Evolutionary conservation across 2,329 filamentous ascomycete genomes (phyloP), one percentile per base, ranked within the genome.

Genomic region (Cladosporium halotolerans): DNA sequence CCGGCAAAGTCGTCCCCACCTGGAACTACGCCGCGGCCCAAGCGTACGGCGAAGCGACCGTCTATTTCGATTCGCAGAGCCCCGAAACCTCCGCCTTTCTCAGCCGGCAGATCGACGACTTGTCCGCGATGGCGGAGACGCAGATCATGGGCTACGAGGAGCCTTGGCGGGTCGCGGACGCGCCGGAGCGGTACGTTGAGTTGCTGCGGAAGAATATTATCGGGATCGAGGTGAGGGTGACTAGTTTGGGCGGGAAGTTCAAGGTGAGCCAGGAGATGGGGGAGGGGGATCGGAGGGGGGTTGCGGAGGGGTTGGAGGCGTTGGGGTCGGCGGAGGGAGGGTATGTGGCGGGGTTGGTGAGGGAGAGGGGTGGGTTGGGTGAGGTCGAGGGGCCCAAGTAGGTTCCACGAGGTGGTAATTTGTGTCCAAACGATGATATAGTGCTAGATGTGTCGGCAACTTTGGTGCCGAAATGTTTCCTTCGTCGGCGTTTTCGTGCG

Each of bases 261-360:
- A 85, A 86, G 71, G 83, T 84, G 82, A 84, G 79, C 58, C 82
- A 85, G 68, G 82, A 85, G 61, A 72, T 76, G 72, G 53, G 63
- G 0, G 61, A 64, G 2, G 80, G 73, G 0, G 83, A 85, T 61
- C 64, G 75, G 0, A 67, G 77, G 18, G 83, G 83, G 1, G 77
- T 85, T 0, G 68, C 82, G 7, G 62, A 76, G 3, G 83, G 83
- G 0, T 84, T 86, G 56, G 67, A 69, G 34, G 61, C 53, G 6
- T 45, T 80, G 53, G 70, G 66, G 0, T 70, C 70, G 2, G 73
- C 76, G 28, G 57, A 58, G 39, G 61, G 39, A 6, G 47, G 43
- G 10, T 51, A 51, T 23, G 40, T 51, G 36, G 47, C 47, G 40
- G 43, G 43, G 39, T n/a, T 14, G 36, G 47, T 51, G 0, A 14